Evolutionary conservation across 768 basidiomycete species (phyloP).

Genomic region (Baorangia bicolor): DNA sequence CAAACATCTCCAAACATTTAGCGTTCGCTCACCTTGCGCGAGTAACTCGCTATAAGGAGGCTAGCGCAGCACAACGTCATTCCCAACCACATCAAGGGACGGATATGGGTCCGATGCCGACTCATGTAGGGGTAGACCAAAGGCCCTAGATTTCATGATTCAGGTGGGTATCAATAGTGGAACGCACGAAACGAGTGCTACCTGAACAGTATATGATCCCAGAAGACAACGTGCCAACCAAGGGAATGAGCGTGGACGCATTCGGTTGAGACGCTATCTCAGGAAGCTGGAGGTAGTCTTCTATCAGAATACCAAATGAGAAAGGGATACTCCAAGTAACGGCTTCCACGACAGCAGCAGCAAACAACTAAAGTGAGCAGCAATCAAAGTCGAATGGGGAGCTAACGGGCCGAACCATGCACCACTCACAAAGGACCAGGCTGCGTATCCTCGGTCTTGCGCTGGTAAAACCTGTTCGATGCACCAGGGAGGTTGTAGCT

Average conservation of each 20-base stretch:
- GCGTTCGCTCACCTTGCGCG: not conserved
- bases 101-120: not conserved
- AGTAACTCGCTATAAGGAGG: slow-evolving; percentile 1
- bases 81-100: slow-evolving; percentile 1
- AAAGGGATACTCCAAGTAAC: not conserved
- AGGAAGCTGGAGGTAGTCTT: not conserved
- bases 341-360: not conserved
- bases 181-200: too few species aligned
- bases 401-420: too few species aligned
- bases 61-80: not conserved
- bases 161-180: not conserved
- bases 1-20: not conserved
- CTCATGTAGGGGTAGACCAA: not conserved
- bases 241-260: not conserved
- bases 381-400: too few species aligned
- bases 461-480: not conserved
- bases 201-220: too few species aligned
- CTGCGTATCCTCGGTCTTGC: not conserved
- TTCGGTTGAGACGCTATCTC: slow-evolving; percentile 3
- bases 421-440: not conserved
- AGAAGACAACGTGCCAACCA: too few species aligned
- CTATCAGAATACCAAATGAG: slow-evolving; percentile 1
- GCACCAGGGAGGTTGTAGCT: not conserved
- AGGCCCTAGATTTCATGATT: not conserved
- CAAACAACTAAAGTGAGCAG: not conserved